Percentiles rank a stretch among this genome's conserved stretches.
These are phyloP conservation scores for Phytophthora pistaciae DNA, from an alignment of 352 stramenopile species.

Conservation along the genomic window DNA sequence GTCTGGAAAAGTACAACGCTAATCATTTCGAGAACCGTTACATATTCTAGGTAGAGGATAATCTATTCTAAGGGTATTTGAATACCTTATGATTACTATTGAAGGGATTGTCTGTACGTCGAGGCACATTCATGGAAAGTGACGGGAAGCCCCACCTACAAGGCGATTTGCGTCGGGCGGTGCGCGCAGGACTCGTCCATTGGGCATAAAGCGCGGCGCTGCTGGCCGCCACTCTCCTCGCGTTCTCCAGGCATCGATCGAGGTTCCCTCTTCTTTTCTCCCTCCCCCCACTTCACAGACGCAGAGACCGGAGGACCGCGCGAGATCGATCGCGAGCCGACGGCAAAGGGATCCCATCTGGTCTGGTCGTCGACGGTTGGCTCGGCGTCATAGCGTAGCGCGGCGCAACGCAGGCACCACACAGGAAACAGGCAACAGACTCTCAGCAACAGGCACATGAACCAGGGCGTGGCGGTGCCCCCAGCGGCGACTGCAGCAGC, in stretches of 20 bases:
- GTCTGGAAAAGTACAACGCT: too few relatives aligned
- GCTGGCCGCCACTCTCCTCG: slow-evolving; percentile 2
- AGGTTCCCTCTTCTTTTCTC: slow-evolving; percentile 4
- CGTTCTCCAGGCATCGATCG: slow-evolving; percentile 1
- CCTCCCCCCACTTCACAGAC: background rate
- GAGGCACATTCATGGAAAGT: slow-evolving; percentile 52
- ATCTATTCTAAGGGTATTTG: too few relatives aligned
- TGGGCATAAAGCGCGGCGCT: slow-evolving; percentile 24
- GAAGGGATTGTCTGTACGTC: slow-evolving; percentile 4
- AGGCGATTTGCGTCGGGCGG: slow-evolving; percentile 35
- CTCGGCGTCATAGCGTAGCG: background rate
- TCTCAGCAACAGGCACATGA: slow-evolving; percentile 21
- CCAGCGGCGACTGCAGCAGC: slow-evolving; percentile 12
- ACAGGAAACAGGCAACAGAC: background rate
- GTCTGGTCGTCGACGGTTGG: slow-evolving; percentile 3
- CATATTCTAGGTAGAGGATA: too few relatives aligned
- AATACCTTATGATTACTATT: too few relatives aligned
- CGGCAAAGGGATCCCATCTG: slow-evolving; percentile 20
- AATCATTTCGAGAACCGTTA: too few relatives aligned
- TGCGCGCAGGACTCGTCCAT: slow-evolving; percentile 11
- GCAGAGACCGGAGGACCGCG: background rate
- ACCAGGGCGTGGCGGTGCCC: slow-evolving; percentile 12
- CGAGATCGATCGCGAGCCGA: slow-evolving; percentile 6
- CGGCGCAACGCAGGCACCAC: background rate
- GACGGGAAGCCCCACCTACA: slow-evolving; percentile 26